Evolutionary conservation across 176 grass and related monocot species (phyloP).

Genomic region (Oryza punctata): DNA sequence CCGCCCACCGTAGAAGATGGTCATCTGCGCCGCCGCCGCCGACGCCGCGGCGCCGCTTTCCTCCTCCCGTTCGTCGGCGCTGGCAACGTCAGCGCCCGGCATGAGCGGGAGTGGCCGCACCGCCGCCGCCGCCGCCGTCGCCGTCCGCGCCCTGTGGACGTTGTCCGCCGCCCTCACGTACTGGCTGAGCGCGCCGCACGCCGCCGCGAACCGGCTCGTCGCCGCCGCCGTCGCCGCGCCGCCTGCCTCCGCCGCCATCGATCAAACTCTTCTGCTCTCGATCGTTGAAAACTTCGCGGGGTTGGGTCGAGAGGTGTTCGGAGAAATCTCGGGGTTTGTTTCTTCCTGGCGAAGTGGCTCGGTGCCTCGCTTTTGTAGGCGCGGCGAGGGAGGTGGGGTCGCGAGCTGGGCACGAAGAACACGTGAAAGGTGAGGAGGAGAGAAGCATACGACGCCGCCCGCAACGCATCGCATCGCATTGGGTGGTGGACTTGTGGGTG

Average conservation of each 20-base stretch:
- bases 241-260: neutral
- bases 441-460: neutral
- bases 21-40: constrained; percentile 31
- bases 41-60: neutral
- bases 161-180: constrained; percentile 55
- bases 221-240: neutral
- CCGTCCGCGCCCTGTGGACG: neutral
- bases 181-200: constrained; percentile 56
- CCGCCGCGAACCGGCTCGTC: constrained; percentile 35
- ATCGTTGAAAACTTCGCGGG: too few species aligned
- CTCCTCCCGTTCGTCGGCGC: too few species aligned
- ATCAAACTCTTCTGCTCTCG: neutral
- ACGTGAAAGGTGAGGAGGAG: neutral
- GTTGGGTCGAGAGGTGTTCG: too few species aligned
- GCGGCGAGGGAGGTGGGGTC: neutral
- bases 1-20: constrained; percentile 61
- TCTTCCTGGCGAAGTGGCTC: neutral
- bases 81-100: constrained; percentile 39
- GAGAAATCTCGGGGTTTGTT: neutral
- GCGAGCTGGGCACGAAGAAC: neutral
- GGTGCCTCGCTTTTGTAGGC: neutral
- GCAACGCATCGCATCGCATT: neutral
- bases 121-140: neutral
- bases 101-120: constrained; percentile 30
- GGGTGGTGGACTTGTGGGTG: neutral